Conservation (phyloP, 1,139 yeast species). For the Pichia inconspicua region DNA sequence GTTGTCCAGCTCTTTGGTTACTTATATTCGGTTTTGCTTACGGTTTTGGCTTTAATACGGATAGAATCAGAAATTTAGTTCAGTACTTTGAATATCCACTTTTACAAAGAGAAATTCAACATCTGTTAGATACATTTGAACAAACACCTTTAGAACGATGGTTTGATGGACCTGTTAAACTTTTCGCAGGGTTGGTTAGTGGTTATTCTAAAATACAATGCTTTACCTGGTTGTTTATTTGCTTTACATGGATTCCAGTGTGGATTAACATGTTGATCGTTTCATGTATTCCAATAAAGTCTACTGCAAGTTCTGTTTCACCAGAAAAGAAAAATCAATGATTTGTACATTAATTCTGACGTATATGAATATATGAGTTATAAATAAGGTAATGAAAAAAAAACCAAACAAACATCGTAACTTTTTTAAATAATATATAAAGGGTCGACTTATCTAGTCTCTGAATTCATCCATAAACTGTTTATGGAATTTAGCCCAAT, state of each 20-base stretch:
- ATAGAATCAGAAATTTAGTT: conserved; percentile 23
- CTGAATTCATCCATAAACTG: conserved; percentile 56
- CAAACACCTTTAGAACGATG: conserved; percentile 31
- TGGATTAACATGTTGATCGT: conserved; percentile 53
- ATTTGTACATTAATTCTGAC: neutral
- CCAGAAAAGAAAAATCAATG: conserved; percentile 14
- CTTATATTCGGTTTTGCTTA: conserved; percentile 21
- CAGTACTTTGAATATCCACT: conserved; percentile 21
- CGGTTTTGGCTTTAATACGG: conserved; percentile 20
- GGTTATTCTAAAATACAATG: conserved; percentile 68
- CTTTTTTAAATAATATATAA: neutral
- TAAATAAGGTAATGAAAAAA: too few species aligned
- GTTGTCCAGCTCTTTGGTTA: conserved; percentile 27
- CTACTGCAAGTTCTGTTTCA: conserved; percentile 10
- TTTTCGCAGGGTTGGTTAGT: conserved; percentile 45
- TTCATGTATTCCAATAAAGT: conserved; percentile 22
- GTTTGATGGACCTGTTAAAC: conserved; percentile 31
- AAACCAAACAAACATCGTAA: neutral
- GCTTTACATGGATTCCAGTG: conserved; percentile 74
- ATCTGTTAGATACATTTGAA: conserved; percentile 37
- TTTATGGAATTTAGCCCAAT: conserved; percentile 71
- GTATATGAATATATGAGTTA: too few species aligned
- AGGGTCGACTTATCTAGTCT: conserved; percentile 9
- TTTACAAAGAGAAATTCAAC: conserved; percentile 16
- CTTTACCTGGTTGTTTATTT: conserved; percentile 80